Conservation (phyloP, 2,329 filamentous ascomycete species). For the Magnaporthales sp. region DNA sequence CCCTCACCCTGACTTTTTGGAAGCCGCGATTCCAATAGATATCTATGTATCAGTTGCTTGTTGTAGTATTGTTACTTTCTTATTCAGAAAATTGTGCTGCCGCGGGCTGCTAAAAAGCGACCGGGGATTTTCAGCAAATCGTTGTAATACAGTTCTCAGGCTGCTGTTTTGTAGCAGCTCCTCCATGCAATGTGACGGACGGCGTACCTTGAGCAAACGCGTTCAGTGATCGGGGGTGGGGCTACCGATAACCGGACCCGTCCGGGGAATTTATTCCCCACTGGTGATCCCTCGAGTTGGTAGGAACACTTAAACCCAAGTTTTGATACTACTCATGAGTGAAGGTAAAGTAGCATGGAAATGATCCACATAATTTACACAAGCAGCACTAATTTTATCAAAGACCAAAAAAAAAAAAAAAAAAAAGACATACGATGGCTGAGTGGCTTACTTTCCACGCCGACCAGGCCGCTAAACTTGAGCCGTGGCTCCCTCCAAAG, state of each 20-base stretch:
- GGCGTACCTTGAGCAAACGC: too few relatives aligned
- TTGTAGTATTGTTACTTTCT: background rate
- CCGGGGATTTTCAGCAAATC: background rate
- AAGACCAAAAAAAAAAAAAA: background rate
- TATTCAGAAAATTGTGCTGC: background rate
- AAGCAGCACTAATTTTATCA: background rate
- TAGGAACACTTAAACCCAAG: background rate
- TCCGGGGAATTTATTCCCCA: background rate
- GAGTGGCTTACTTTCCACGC: conserved; percentile 14
- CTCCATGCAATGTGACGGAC: too few relatives aligned
- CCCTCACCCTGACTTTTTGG: background rate
- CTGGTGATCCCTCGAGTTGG: background rate
- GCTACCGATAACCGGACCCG: background rate
- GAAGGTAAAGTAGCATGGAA: background rate
- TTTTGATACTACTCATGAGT: background rate
- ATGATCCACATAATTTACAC: background rate
- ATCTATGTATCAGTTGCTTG: background rate
- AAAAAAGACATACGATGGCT: conserved; percentile 8
- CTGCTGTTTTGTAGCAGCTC: background rate
- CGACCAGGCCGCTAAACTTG: conserved; percentile 14
- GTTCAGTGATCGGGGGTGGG: background rate
- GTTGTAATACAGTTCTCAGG: background rate
- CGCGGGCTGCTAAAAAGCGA: background rate
- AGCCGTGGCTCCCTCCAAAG: conserved; percentile 14
- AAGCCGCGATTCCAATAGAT: background rate